These are phyloP conservation scores for Moricandia arvensis DNA, from an alignment of 345 rosid species.

Conservation along the genomic window DNA sequence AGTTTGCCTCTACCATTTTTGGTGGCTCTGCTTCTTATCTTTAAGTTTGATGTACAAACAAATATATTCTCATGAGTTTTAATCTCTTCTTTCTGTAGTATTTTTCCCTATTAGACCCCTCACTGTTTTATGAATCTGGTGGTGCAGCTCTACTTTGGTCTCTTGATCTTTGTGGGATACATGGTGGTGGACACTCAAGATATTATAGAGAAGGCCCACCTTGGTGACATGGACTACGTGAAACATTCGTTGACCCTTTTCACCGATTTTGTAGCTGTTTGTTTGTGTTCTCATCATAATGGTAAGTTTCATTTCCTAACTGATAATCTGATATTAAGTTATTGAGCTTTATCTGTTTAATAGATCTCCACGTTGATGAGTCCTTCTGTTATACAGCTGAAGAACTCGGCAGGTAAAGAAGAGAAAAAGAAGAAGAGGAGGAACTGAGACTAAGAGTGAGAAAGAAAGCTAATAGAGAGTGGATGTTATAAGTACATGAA, in stretches of 20 bases:
- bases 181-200: slow-evolving; percentile 90
- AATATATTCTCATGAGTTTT: not conserved
- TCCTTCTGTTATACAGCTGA: slow-evolving; percentile 48
- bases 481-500: not conserved
- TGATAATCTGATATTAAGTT: not conserved
- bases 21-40: slow-evolving; percentile 87
- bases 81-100: not conserved
- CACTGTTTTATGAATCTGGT: not conserved
- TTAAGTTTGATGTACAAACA: slow-evolving; percentile 69
- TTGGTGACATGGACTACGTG: slow-evolving; percentile 82
- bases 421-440: slow-evolving; percentile 82
- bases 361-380: not conserved
- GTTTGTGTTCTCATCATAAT: slow-evolving; percentile 78
- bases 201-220: slow-evolving; percentile 86
- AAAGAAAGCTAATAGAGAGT: not conserved
- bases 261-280: slow-evolving; percentile 76
- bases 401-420: slow-evolving; percentile 58
- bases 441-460: slow-evolving; percentile 30
- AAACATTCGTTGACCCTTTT: slow-evolving; percentile 82
- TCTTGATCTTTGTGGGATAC: slow-evolving; percentile 82
- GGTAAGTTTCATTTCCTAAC: slow-evolving; percentile 49
- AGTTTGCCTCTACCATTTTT: slow-evolving; percentile 79
- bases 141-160: slow-evolving; percentile 79
- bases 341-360: no score
- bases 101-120: not conserved